A percentile compares a stretch with the other conserved stretches of the same genome.
Evolutionary conservation across 2,329 filamentous ascomycete genomes (phyloP).

Genomic region (Penicillium frequentans): DNA sequence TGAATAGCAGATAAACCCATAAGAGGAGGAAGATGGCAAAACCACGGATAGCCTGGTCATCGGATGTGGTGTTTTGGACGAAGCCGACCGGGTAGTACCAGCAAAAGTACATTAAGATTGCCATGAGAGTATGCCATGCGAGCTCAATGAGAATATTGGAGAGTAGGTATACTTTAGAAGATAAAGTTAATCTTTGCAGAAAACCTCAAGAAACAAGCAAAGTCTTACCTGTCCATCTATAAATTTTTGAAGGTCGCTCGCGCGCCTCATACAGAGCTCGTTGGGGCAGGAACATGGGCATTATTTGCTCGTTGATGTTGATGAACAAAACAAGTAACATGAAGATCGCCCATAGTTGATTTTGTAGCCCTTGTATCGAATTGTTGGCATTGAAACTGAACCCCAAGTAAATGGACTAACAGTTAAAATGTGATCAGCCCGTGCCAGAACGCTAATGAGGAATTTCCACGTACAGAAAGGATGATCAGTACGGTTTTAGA

Average conservation of each 20-base stretch:
- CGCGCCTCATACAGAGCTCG: conserved; percentile 58
- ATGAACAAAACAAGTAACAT: conserved; percentile 77
- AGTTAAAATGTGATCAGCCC: conserved; percentile 29
- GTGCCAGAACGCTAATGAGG: too few relatives aligned
- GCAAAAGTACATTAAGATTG: conserved; percentile 56
- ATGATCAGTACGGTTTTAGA: too few relatives aligned
- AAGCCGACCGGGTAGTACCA: conserved; percentile 64
- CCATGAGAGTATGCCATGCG: conserved; percentile 61
- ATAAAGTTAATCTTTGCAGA: too few relatives aligned
- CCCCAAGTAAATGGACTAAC: conserved; percentile 68
- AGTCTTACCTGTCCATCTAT: too few relatives aligned
- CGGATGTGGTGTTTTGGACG: conserved; percentile 52
- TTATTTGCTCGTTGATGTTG: conserved; percentile 49
- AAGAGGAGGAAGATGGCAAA: too few relatives aligned
- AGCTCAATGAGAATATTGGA: conserved; percentile 68
- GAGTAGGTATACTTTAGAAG: conserved; percentile 65
- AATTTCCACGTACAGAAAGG: too few relatives aligned
- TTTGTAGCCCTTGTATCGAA: conserved; percentile 78
- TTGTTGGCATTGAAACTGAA: conserved; percentile 71
- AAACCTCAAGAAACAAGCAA: too few relatives aligned
- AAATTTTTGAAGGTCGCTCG: conserved; percentile 42
- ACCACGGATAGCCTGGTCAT: too few relatives aligned
- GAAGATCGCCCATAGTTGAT: conserved; percentile 85
- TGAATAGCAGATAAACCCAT: conserved; percentile 54
- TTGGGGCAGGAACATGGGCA: conserved; percentile 57